phyloP scores from a whole-genome alignment of 2,329 filamentous ascomycete species.

The Biscogniauxia sp. region DNA sequence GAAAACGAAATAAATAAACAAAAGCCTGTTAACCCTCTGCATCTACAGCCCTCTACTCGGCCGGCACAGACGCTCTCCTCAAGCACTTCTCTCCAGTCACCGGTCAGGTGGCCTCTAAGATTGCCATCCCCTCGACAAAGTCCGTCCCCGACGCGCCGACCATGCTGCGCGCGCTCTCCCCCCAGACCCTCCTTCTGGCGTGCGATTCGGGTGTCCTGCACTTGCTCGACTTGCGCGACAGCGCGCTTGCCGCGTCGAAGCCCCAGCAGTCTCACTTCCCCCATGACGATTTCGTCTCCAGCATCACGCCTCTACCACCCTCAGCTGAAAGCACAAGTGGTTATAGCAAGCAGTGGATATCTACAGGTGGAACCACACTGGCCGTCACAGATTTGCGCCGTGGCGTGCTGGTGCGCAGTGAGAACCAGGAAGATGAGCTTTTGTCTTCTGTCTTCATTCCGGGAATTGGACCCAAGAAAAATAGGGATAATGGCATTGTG shows the following conservation, averaged over 20 bases:
- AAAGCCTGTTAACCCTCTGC: constrained; percentile 11
- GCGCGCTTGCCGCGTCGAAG: constrained; percentile 53
- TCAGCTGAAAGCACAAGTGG: constrained; percentile 80
- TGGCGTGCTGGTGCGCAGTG: constrained; percentile 82
- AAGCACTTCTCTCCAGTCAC: constrained; percentile 57
- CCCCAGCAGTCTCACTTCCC: constrained; percentile 80
- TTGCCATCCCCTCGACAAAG: constrained; percentile 63
- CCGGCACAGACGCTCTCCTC: constrained; percentile 58
- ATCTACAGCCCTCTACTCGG: constrained; percentile 56
- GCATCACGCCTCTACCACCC: constrained; percentile 78
- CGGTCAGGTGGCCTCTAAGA: constrained; percentile 75
- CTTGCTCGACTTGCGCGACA: constrained; percentile 77
- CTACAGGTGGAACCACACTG: constrained; percentile 86
- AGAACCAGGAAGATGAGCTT: constrained; percentile 92
- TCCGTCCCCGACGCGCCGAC: constrained; percentile 69
- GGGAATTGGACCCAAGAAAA: constrained; percentile 67
- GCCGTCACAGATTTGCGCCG: constrained; percentile 85
- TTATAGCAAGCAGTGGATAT: constrained; percentile 92
- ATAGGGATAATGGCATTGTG: constrained; percentile 68
- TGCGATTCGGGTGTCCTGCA: constrained; percentile 90
- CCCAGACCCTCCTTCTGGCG: constrained; percentile 82
- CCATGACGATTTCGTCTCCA: constrained; percentile 91
- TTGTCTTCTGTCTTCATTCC: constrained; percentile 77
- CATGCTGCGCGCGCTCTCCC: constrained; percentile 78
- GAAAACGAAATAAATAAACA: not conserved